Evolutionary conservation across 2,329 filamentous ascomycete genomes (phyloP), one percentile per base, ranked within the genome.

Genomic region (Chaetomiaceae sp.): DNA sequence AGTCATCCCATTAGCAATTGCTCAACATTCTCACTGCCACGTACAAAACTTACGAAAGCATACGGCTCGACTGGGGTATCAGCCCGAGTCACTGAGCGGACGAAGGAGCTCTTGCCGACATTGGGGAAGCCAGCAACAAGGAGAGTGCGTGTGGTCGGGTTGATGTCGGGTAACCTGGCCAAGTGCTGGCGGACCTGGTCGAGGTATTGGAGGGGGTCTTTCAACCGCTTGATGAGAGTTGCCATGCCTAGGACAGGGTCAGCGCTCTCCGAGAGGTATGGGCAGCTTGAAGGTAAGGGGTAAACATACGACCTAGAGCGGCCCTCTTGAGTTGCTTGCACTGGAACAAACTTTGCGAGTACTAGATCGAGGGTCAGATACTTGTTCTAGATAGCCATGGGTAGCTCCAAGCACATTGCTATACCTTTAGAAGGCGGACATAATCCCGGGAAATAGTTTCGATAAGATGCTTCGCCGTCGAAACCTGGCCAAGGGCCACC

Each of bases 241-340:
- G 92, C 94, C 94, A 99, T 97, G 16, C 36, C 36, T 38, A 68
- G 30, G 16, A 29, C 2, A 29, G 4, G n/a, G 37, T 43, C 29
- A 34, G 38, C 27, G 23, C 11, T 7, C 8, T 20, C 9, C 9
- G 25, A 27, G 25, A 9, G 5, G 25, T 9, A 27, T 27, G 25
- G 25, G 5, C 25, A 27, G 5, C 5, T 5, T 27, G 5, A 9
- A 9, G 25, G 5, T 27, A 5, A 27, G 25, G 9, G 9, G 25
- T n/a, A 27, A n/a, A 27, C 25, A 27, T 56, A 51, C 94, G 90
- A 78, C 94, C 94, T 48, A 99, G 82, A 8, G 88, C 95, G 47
- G 95, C 94, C 60, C 89, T 82, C 84, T 99, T 99, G 66, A 99
- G 84, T 77, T 97, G 91, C 76, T 99, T 99, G 82, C 92, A 97